Evolutionary conservation across 192 early-diverging fungal species (phyloP).

Genomic region (Rhizophagus clarus): DNA sequence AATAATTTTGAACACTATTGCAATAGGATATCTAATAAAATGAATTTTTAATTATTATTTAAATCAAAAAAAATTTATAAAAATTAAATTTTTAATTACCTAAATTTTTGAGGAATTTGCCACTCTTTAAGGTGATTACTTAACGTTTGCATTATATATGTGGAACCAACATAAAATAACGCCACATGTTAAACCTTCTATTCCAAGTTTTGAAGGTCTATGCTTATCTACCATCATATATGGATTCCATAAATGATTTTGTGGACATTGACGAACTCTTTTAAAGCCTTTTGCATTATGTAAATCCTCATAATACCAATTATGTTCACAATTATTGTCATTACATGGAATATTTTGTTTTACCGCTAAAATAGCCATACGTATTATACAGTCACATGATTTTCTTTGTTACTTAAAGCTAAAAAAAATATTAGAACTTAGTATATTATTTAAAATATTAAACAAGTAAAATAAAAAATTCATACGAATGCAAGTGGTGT

Average conservation of each 20-base stretch:
- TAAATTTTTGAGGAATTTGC: neutral
- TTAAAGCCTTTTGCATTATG: neutral
- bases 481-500: neutral
- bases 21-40: neutral
- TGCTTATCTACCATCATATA: neutral
- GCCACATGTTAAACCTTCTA: neutral
- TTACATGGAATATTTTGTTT: neutral
- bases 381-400: neutral
- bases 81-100: neutral
- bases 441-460: neutral
- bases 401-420: neutral
- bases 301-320: neutral
- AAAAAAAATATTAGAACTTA: neutral
- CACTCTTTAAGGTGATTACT: neutral
- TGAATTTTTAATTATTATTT: neutral
- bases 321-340: neutral
- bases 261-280: neutral
- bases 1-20: neutral
- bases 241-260: neutral
- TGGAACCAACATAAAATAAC: constrained; percentile 9
- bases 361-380: neutral
- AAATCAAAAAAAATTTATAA: neutral
- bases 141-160: neutral
- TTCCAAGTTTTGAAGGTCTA: constrained; percentile 13
- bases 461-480: neutral